These are phyloP conservation scores for Apiotrichum gamsii DNA, from an alignment of 1,284 basidiomycete species.

Conservation along the genomic window DNA sequence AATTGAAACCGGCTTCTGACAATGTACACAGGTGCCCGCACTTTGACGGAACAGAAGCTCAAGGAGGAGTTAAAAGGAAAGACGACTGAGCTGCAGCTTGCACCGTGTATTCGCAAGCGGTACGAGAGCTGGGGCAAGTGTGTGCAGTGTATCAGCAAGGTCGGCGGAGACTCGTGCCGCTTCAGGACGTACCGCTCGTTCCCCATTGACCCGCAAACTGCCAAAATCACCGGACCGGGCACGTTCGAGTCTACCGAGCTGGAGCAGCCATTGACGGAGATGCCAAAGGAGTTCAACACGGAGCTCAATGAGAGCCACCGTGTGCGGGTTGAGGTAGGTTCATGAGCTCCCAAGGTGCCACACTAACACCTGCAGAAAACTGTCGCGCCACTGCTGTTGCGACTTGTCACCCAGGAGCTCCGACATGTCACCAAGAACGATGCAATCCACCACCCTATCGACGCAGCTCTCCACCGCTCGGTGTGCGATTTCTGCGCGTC, in stretches of 20 bases:
- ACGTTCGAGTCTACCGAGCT: constrained; percentile 34
- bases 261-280: constrained; percentile 24
- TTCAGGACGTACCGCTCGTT: constrained; percentile 40
- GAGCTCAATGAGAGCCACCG: constrained; percentile 28
- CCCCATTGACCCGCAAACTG: constrained; percentile 37
- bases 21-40: constrained; percentile 3
- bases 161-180: constrained; percentile 40
- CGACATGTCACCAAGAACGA: constrained; percentile 58
- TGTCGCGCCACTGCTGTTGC: constrained; percentile 63
- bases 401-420: constrained; percentile 62
- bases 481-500: constrained; percentile 90
- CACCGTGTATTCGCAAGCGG: constrained; percentile 29
- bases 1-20: background rate
- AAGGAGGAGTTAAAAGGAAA: constrained; percentile 25
- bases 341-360: background rate
- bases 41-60: constrained; percentile 24
- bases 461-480: constrained; percentile 64
- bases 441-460: constrained; percentile 64
- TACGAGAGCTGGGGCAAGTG: constrained; percentile 41
- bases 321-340: constrained; percentile 33
- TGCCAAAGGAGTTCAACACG: constrained; percentile 41
- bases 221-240: constrained; percentile 30
- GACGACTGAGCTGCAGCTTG: constrained; percentile 29
- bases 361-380: constrained; percentile 43
- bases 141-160: constrained; percentile 38